Base-by-base conservation (phyloP, 2,329 filamentous ascomycete genomes). In the Claviceps sp. region DNA sequence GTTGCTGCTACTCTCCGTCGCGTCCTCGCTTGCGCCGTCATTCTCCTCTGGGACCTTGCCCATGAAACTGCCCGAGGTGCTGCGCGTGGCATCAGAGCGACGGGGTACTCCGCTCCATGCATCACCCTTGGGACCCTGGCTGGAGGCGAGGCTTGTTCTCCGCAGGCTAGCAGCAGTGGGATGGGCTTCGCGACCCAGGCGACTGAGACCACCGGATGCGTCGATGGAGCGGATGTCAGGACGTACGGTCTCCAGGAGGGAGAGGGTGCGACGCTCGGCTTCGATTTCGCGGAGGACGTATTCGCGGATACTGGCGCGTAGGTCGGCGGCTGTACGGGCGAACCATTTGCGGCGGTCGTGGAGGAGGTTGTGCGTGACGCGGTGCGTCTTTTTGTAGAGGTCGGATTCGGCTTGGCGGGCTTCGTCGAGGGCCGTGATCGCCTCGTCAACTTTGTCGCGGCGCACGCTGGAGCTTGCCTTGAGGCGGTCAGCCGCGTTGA, bases 41-140 rank as follows among this genome's bases (percentile, higher is more conserved):
- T 72, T 78, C 55, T 83, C 84, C 60, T 87, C 84, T 14, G 75
- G 72, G 10, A 83, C 71, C 30, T 77, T 75, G n/a, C 78, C 73
- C 56, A 83, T 78, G 57, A 87, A 78, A 63, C 81, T 86, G 47
- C 85, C 82, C 52, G 85, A 89, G 57, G 90, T 76, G 64, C 84
- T 90, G 60, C 89, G 78, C 62, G 89, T 70, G n/a, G 82, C 84
- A 60, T 95, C 88, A 34, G 84, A 82, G 52, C 87, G 80, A 56
- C 93, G 80, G 39, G 90, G 88, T 30, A 96, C 89, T 53, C 93
- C 93, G 61, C 89, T 95, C 93, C 93, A 98, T 16, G 93, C 85
- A 67, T 98, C 93, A n/a, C 93, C 93, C 71, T 95, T 95, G 48
- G 93, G 91, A 0, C 93, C 93, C 69, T 98, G 93, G 61, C 87